Evolutionary conservation across 2,329 filamentous ascomycete species (phyloP).

Genomic region (Rosellinia necatrix): DNA sequence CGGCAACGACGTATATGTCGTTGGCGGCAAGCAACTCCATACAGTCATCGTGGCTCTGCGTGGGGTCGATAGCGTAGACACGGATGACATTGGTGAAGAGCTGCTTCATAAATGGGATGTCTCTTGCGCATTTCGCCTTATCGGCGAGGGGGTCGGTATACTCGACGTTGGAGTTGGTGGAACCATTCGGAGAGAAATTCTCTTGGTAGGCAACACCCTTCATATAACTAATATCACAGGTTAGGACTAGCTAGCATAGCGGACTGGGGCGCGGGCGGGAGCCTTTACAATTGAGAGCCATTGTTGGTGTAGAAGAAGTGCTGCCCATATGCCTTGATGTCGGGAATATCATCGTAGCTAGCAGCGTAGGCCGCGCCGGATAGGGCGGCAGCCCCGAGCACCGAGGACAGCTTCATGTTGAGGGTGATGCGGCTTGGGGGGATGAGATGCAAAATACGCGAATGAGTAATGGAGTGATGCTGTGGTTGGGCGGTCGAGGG

Average conservation of each 20-base stretch:
- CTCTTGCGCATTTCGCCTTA: conserved; percentile 72
- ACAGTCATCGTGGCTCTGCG: conserved; percentile 76
- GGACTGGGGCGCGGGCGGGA: too few species aligned
- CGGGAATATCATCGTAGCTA: conserved; percentile 39
- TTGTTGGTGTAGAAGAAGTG: conserved; percentile 53
- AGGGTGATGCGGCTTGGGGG: too few species aligned
- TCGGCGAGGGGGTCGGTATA: conserved; percentile 88
- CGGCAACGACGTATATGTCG: conserved; percentile 94
- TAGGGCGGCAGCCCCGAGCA: conserved; percentile 35
- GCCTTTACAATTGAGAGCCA: conserved; percentile 68
- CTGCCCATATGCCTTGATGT: conserved; percentile 40
- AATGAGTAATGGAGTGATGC: too few species aligned
- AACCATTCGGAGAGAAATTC: conserved; percentile 64
- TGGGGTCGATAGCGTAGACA: conserved; percentile 90
- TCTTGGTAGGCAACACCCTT: conserved; percentile 96
- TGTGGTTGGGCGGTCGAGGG: too few species aligned
- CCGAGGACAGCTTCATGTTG: conserved; percentile 38
- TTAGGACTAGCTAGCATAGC: conserved; percentile 19
- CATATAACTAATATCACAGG: conserved; percentile 62
- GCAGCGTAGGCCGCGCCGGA: conserved; percentile 35
- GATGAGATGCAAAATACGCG: too few species aligned
- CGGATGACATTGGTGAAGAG: conserved; percentile 91
- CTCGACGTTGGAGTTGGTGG: conserved; percentile 47
- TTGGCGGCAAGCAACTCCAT: conserved; percentile 82
- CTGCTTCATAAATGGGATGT: conserved; percentile 78